Base-by-base conservation (phyloP, 495 filamentous ascomycete genomes). In the Aspergillus cavernicola region DNA sequence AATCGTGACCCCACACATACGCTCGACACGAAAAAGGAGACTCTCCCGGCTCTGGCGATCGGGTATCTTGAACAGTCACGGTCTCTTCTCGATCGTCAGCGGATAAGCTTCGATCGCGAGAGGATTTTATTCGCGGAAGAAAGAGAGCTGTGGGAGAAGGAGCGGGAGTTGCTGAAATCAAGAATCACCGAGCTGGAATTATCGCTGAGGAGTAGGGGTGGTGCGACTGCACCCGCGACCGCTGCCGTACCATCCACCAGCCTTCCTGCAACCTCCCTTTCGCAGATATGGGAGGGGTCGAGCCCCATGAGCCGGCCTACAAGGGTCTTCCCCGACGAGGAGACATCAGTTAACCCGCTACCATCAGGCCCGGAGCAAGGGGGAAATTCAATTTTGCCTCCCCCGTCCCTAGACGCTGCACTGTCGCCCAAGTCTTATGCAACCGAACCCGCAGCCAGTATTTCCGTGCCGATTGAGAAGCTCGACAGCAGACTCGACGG, bases 401-500 rank as follows among this genome's bases (percentile, higher is more conserved):
- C 63, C 6, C 65, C 65, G 2, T 74, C 71, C 52, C 64, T 77
- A 20, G 74, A 76, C 54, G 69, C 64, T 31, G 72, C 74, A 12
- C 65, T 77, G 36, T 76, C 73, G 8, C 70, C 72, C 20, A 64
- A 62, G 41, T 56, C 69, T 24, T 66, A 53, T 38, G 49, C 62
- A 16, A 59, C 43, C 24, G 68, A 72, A 44, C 43, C 45, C 7
- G 16, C 53, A 18, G 35, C 48, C 10, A 54, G 45, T 44, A 52
- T 71, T 15, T 64, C 74, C 4, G 70, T 77, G 35, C 74, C 73
- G 12, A 77, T 77, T 46, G 72, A 76, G 48, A 75, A 71, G 58
- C 66, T 77, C 16, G 74, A 77, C 49, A 76, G 73, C 57, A 70
- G 62, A 40, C 63, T 77, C 12, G 74, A 77, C 42, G 74, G 74